These are phyloP conservation scores for Paspalum vaginatum DNA, from an alignment of 176 grass and related monocot species.

Conservation along the genomic window DNA sequence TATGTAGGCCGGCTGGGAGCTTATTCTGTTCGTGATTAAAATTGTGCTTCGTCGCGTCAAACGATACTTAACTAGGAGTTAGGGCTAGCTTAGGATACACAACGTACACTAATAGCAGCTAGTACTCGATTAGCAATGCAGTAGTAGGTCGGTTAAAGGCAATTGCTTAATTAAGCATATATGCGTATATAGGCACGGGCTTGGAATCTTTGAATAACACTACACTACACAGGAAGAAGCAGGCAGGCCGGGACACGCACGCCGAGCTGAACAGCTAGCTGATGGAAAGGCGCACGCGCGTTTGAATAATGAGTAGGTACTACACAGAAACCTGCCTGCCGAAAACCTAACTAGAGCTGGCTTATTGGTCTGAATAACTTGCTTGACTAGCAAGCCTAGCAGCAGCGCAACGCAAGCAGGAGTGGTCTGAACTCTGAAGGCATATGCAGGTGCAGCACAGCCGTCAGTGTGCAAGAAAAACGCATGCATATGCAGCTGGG, in stretches of 20 bases:
- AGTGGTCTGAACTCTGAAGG: background rate
- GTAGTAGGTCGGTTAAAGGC: slow-evolving; percentile 10
- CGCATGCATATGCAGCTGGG: background rate
- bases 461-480: background rate
- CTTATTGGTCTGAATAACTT: too few relatives aligned
- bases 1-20: background rate
- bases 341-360: slow-evolving; percentile 9
- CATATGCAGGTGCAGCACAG: background rate
- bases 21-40: background rate
- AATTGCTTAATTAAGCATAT: background rate
- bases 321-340: background rate
- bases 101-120: background rate
- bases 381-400: background rate
- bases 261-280: background rate
- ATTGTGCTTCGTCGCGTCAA: background rate
- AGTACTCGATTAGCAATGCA: background rate
- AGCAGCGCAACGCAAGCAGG: background rate
- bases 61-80: background rate
- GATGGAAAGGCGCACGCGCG: background rate
- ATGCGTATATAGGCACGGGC: background rate
- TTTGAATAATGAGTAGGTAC: background rate
- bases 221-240: background rate
- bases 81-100: background rate
- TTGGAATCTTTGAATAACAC: slow-evolving; percentile 8
- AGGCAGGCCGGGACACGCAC: background rate